Conservation (phyloP, 1,284 basidiomycete genomes). For the Cryptococcus wingfieldii region DNA sequence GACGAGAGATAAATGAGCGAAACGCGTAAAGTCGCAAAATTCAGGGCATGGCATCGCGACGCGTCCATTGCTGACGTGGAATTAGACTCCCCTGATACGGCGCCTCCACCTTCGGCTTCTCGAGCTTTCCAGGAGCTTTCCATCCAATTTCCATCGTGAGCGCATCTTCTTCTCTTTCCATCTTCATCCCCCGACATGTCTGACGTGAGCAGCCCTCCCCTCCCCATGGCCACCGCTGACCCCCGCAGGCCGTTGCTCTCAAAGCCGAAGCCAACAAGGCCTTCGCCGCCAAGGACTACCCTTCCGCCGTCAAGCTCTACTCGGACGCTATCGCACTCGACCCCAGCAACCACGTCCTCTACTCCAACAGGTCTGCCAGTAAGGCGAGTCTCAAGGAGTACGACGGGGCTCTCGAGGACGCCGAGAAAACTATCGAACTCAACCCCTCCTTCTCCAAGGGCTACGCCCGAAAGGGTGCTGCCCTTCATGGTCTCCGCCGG, state of each 20-base stretch:
- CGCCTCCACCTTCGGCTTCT: conserved; percentile 5
- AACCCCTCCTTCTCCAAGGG: conserved; percentile 87
- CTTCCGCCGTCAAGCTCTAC: conserved; percentile 76
- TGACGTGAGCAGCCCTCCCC: conserved; percentile 16
- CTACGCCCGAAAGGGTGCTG: conserved; percentile 87
- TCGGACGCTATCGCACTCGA: conserved; percentile 82
- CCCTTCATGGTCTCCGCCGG: conserved; percentile 76
- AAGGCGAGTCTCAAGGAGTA: conserved; percentile 79
- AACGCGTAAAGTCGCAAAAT: background rate
- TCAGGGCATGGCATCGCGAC: conserved; percentile 10
- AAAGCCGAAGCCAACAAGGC: conserved; percentile 96
- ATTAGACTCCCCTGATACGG: too few relatives aligned
- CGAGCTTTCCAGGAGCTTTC: conserved; percentile 10
- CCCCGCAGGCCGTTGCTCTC: conserved; percentile 55
- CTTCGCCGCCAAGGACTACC: conserved; percentile 88
- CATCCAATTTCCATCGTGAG: too few relatives aligned
- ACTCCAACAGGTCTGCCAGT: conserved; percentile 88
- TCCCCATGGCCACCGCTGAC: background rate
- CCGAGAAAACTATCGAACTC: conserved; percentile 72
- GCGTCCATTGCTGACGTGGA: conserved; percentile 14
- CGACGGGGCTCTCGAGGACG: conserved; percentile 75
- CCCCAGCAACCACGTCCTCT: conserved; percentile 79
- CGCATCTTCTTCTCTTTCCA: background rate
- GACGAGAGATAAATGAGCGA: background rate
- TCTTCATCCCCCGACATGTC: conserved; percentile 15